Evolutionary conservation across 2,329 filamentous ascomycete species (phyloP).

Genomic region (Pleomassaria siparia): DNA sequence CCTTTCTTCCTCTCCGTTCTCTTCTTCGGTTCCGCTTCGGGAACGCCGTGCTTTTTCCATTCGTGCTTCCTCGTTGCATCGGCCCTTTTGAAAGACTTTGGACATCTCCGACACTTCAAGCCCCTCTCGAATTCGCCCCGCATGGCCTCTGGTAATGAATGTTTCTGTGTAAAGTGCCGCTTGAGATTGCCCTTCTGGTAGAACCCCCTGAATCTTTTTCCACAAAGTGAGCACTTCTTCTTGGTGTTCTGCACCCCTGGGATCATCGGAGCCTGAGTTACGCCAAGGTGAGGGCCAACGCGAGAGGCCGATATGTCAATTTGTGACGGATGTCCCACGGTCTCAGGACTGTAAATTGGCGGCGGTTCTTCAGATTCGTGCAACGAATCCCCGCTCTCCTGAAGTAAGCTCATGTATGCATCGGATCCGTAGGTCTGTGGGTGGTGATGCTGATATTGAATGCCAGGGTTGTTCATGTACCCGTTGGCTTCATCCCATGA

Average conservation of each 20-base stretch:
- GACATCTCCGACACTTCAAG: slow-evolving; percentile 9
- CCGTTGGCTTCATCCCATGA: neutral
- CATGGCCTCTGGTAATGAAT: neutral
- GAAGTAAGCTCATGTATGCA: neutral
- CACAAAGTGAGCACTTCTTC: neutral
- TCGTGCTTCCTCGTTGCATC: slow-evolving; percentile 18
- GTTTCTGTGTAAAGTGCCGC: slow-evolving; percentile 9
- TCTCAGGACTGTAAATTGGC: neutral
- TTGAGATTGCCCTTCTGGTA: slow-evolving; percentile 11
- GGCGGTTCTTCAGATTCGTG: neutral
- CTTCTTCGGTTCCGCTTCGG: slow-evolving; percentile 9
- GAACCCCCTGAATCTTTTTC: slow-evolving; percentile 6
- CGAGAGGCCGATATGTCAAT: neutral
- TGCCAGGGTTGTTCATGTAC: neutral
- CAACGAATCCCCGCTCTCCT: neutral
- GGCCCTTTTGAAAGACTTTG: slow-evolving; percentile 4
- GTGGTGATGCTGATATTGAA: neutral
- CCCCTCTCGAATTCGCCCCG: neutral
- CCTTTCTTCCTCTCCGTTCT: slow-evolving; percentile 7
- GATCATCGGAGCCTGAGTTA: neutral
- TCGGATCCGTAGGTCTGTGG: neutral
- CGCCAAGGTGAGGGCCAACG: neutral
- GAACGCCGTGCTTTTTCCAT: slow-evolving; percentile 16
- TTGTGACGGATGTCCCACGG: neutral
- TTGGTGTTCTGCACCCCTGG: neutral